Evolutionary conservation across 116 monocot species (phyloP).

Genomic region (Papilionanthe hybrid): DNA sequence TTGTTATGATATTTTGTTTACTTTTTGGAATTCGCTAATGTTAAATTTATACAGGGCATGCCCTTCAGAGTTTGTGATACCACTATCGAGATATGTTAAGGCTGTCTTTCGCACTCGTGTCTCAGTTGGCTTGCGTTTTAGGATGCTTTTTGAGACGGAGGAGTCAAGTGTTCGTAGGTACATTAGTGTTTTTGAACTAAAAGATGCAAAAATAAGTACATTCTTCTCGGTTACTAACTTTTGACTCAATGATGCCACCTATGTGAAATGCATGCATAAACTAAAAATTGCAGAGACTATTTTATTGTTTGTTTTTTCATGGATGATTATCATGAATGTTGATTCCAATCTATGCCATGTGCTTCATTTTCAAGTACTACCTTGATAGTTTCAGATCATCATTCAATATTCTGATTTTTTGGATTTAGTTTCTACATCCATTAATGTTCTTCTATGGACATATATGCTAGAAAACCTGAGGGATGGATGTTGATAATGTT

Average conservation of each 20-base stretch:
- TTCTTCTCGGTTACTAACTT: neutral
- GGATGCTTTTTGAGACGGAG: slow-evolving; percentile 86
- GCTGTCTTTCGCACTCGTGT: slow-evolving; percentile 73
- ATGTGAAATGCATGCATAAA: neutral
- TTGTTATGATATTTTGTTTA: neutral
- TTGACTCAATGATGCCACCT: neutral
- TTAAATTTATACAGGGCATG: slow-evolving; percentile 41
- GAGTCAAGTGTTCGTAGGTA: slow-evolving; percentile 84
- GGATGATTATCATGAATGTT: neutral
- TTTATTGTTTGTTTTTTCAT: neutral
- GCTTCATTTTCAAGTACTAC: neutral
- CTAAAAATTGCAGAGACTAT: neutral
- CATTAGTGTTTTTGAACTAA: neutral
- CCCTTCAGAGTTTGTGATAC: slow-evolving; percentile 82
- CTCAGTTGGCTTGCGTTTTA: slow-evolving; percentile 81
- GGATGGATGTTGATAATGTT: neutral
- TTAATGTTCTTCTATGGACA: neutral
- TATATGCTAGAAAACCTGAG: neutral
- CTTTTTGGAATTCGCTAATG: neutral
- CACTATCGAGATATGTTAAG: slow-evolving; percentile 67
- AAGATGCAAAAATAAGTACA: neutral
- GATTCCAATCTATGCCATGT: neutral
- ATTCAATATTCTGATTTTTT: neutral
- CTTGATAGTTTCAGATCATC: neutral
- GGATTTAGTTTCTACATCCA: neutral